These are phyloP conservation scores for Penicillium sclerotiorum DNA, from an alignment of 2,329 filamentous ascomycete species.

Conservation along the genomic window DNA sequence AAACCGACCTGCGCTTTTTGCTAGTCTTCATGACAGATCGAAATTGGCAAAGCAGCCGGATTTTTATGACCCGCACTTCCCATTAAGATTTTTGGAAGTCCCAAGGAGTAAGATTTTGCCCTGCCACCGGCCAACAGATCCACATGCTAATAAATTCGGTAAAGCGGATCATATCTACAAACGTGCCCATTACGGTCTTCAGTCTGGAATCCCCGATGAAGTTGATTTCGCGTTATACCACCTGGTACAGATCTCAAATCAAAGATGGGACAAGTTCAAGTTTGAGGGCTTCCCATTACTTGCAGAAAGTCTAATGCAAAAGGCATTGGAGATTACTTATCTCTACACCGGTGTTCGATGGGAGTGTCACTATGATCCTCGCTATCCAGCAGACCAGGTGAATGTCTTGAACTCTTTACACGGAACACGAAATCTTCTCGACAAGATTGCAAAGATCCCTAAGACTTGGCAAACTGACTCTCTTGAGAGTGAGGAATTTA, in stretches of 20 bases:
- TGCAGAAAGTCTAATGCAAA: conserved; percentile 84
- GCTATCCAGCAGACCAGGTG: conserved; percentile 54
- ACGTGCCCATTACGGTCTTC: conserved; percentile 79
- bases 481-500: conserved; percentile 71
- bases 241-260: conserved; percentile 86
- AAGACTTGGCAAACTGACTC: conserved; percentile 64
- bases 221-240: conserved; percentile 93
- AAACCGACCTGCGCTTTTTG: conserved; percentile 44
- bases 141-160: conserved; percentile 15
- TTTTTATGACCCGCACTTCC: conserved; percentile 43
- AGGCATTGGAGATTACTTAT: conserved; percentile 74
- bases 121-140: neutral
- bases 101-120: conserved; percentile 35
- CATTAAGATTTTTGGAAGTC: conserved; percentile 38
- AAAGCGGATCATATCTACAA: conserved; percentile 73
- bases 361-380: conserved; percentile 70
- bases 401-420: conserved; percentile 66
- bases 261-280: conserved; percentile 92
- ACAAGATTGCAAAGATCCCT: conserved; percentile 67
- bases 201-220: conserved; percentile 76
- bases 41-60: conserved; percentile 39
- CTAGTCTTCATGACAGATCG: conserved; percentile 26
- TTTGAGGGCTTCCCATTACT: conserved; percentile 90
- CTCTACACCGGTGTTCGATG: conserved; percentile 83
- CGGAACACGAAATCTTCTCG: conserved; percentile 71